Conservation (phyloP, 2,329 filamentous ascomycete genomes). For the Penicillium sp. region DNA sequence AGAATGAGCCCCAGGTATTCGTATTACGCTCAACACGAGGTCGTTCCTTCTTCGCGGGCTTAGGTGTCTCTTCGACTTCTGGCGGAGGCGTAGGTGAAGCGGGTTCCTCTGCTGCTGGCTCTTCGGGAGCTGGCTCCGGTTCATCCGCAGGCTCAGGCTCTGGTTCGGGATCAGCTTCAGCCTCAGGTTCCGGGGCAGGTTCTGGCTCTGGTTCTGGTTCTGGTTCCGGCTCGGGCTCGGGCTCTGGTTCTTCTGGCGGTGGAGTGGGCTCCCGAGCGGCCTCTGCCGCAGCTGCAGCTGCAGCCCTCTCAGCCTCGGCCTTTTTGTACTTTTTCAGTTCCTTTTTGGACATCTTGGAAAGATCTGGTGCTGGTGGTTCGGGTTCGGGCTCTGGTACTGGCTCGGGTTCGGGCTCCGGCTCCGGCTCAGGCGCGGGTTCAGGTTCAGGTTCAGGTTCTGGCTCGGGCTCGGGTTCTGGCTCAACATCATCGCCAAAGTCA, state of each 20-base stretch:
- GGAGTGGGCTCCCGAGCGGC: conserved; percentile 20
- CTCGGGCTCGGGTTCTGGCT: conserved; percentile 22
- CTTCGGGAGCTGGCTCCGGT: conserved; percentile 34
- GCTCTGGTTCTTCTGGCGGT: conserved; percentile 37
- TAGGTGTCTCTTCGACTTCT: conserved; percentile 55
- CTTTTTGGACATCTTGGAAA: conserved; percentile 27
- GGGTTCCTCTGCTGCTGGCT: conserved; percentile 33
- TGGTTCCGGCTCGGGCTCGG: conserved; percentile 34
- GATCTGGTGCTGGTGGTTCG: conserved; percentile 24
- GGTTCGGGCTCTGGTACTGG: conserved; percentile 17
- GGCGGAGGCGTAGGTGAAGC: conserved; percentile 53
- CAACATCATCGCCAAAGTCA: conserved; percentile 29
- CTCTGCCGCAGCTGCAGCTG: conserved; percentile 24
- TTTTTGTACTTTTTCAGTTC: conserved; percentile 34
- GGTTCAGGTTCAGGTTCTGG: conserved; percentile 20
- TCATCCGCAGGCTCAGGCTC: conserved; percentile 28
- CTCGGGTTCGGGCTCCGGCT: conserved; percentile 33
- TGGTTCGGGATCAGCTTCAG: conserved; percentile 22
- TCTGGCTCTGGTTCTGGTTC: conserved; percentile 17
- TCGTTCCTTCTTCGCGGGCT: conserved; percentile 71
- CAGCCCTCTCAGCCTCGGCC: conserved; percentile 28
- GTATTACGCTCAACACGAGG: conserved; percentile 73
- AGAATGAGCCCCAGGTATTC: conserved; percentile 70
- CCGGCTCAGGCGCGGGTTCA: conserved; percentile 38
- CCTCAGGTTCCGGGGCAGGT: conserved; percentile 35